Evolutionary conservation across 805 yeast genomes (phyloP).

Genomic region (Candida broadrunensis): DNA sequence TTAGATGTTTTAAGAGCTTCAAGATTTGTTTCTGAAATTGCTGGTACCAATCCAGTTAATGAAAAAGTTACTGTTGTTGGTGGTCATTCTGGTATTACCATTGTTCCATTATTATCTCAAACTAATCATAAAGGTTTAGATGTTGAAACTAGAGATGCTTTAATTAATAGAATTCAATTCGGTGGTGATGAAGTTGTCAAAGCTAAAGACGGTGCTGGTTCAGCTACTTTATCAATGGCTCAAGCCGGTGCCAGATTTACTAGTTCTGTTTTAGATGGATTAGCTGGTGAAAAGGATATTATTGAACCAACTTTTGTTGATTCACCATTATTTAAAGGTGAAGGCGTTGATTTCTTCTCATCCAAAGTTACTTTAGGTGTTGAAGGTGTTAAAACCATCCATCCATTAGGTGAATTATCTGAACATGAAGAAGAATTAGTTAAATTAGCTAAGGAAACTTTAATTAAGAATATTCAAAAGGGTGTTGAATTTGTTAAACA

Average conservation of each 20-base stretch:
- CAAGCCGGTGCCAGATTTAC: constrained; percentile 83
- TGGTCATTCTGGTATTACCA: constrained; percentile 96
- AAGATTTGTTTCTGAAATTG: constrained; percentile 70
- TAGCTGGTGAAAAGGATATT: constrained; percentile 61
- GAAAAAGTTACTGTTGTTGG: constrained; percentile 89
- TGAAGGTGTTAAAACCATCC: constrained; percentile 82
- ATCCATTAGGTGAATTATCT: constrained; percentile 69
- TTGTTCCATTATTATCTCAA: constrained; percentile 89
- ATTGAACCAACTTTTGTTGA: constrained; percentile 73
- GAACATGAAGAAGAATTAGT: constrained; percentile 83
- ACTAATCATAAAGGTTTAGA: constrained; percentile 61
- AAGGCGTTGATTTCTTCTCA: constrained; percentile 96
- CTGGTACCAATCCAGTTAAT: constrained; percentile 69
- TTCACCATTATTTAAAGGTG: constrained; percentile 75
- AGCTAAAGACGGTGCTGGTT: constrained; percentile 93
- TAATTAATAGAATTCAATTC: constrained; percentile 87
- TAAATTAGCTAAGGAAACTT: constrained; percentile 80
- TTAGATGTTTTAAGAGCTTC: constrained; percentile 88
- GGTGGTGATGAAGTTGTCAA: constrained; percentile 96
- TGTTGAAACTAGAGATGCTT: constrained; percentile 38
- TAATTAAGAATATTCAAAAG: constrained; percentile 87
- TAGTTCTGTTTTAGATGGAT: constrained; percentile 60
- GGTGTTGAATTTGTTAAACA: constrained; percentile 84
- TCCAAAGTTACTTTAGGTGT: constrained; percentile 92
- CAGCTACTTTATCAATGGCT: constrained; percentile 92